Evolutionary conservation across 1,284 basidiomycete species (phyloP).

Genomic region (Fistulina hepatica): DNA sequence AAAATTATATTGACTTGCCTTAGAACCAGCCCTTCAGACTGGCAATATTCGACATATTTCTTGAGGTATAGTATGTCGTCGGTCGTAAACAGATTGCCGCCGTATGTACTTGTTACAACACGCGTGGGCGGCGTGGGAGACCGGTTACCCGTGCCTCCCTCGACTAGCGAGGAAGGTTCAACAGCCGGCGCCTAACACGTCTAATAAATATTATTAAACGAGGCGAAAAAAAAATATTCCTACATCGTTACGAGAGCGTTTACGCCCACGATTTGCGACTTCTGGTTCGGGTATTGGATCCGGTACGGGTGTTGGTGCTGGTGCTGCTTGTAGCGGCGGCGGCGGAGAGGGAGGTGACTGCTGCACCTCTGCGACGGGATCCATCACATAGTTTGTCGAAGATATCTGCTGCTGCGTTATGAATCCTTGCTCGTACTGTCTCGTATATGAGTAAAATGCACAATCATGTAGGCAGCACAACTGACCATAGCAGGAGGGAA

Average conservation of each 20-base stretch:
- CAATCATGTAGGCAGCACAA: no score
- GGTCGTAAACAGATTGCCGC: conserved; percentile 71
- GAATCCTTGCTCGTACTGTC: no score
- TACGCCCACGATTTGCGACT: conserved; percentile 19
- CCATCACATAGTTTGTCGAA: no score
- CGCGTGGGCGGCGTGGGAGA: conserved; percentile 71
- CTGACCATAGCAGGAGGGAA: no score
- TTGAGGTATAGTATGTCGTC: conserved; percentile 72
- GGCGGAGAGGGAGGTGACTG: conserved; percentile 1
- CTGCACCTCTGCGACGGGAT: no score
- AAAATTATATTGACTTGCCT: conserved; percentile 33
- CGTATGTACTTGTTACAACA: conserved; percentile 77
- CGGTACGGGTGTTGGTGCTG: background rate
- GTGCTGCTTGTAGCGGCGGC: background rate
- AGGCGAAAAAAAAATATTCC: conserved; percentile 11
- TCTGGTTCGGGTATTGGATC: background rate
- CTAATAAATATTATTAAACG: conserved; percentile 4
- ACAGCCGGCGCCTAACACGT: conserved; percentile 44
- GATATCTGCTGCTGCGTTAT: no score
- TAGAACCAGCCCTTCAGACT: conserved; percentile 68
- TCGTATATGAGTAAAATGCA: no score
- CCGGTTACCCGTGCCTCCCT: conserved; percentile 52
- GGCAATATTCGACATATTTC: conserved; percentile 77
- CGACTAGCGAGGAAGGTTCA: conserved; percentile 50
- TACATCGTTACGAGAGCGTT: conserved; percentile 49